Evolutionary conservation across 1,284 basidiomycete species (phyloP).

Genomic region (Boletus hoseneyae): DNA sequence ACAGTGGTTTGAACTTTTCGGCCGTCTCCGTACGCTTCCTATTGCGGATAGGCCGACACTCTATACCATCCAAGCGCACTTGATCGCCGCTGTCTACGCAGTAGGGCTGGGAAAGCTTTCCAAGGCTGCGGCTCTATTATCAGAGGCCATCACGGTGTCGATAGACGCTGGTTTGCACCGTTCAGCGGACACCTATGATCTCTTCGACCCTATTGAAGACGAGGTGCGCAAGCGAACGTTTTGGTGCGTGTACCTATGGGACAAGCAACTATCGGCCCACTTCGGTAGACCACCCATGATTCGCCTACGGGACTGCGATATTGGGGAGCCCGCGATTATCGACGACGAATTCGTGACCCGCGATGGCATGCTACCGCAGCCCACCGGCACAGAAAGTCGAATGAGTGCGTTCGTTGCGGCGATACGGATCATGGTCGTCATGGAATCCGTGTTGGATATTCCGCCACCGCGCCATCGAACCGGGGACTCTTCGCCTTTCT

Average conservation of each 20-base stretch:
- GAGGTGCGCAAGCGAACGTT: constrained; percentile 89
- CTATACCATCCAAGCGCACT: constrained; percentile 85
- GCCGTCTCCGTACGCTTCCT: constrained; percentile 77
- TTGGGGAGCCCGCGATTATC: constrained; percentile 76
- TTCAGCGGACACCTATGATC: constrained; percentile 82
- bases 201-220: constrained; percentile 83
- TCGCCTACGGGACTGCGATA: constrained; percentile 82
- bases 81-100: constrained; percentile 85
- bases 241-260: constrained; percentile 93
- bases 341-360: constrained; percentile 85
- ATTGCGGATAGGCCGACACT: constrained; percentile 85
- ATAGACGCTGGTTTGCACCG: constrained; percentile 86
- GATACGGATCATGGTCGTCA: constrained; percentile 75
- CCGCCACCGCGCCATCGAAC: constrained; percentile 60
- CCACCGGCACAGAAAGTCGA: constrained; percentile 66
- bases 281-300: constrained; percentile 86
- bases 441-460: constrained; percentile 75
- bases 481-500: constrained; percentile 54
- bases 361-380: constrained; percentile 66
- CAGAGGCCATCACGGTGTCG: constrained; percentile 79
- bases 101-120: constrained; percentile 86
- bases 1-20: constrained; percentile 86
- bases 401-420: constrained; percentile 77
- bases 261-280: constrained; percentile 81
- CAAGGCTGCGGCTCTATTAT: constrained; percentile 78